A percentile compares a stretch with the other conserved stretches of the same genome.
phyloP scores from a whole-genome alignment of 257 asterid genomes.

The Capsicum pubescens region DNA sequence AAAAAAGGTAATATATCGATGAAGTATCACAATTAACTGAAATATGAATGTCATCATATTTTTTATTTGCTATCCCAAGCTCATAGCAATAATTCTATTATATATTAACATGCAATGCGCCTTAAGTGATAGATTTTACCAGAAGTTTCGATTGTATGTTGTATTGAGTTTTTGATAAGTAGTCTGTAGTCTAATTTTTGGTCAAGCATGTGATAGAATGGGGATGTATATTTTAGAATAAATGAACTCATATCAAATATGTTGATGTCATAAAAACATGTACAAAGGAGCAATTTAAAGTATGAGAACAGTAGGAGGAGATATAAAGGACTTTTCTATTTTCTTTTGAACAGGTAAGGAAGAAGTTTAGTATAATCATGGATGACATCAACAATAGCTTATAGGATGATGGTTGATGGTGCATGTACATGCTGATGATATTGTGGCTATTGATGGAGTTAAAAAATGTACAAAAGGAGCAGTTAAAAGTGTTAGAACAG shows the following conservation, averaged over 20 bases:
- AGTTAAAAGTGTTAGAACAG: not conserved
- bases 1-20: too few relatives aligned
- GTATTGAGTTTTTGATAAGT: too few relatives aligned
- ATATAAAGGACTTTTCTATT: not conserved
- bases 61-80: too few relatives aligned
- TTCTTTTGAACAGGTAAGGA: not conserved
- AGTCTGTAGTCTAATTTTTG: not conserved
- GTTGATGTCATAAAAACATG: not conserved
- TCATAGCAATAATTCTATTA: too few relatives aligned
- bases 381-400: not conserved
- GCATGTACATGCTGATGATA: too few relatives aligned
- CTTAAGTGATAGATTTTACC: too few relatives aligned
- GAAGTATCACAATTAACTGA: too few relatives aligned
- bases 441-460: too few relatives aligned
- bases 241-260: not conserved
- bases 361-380: not conserved
- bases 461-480: conserved; percentile 1
- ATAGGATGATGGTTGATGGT: too few relatives aligned
- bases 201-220: conserved; percentile 16
- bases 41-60: too few relatives aligned
- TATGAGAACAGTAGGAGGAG: conserved; percentile 12
- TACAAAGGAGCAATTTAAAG: conserved; percentile 1
- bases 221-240: not conserved
- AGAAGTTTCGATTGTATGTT: too few relatives aligned
- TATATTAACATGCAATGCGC: too few relatives aligned